Base-by-base conservation (phyloP, 306 rosid species). In the Fagus sylvatica region DNA sequence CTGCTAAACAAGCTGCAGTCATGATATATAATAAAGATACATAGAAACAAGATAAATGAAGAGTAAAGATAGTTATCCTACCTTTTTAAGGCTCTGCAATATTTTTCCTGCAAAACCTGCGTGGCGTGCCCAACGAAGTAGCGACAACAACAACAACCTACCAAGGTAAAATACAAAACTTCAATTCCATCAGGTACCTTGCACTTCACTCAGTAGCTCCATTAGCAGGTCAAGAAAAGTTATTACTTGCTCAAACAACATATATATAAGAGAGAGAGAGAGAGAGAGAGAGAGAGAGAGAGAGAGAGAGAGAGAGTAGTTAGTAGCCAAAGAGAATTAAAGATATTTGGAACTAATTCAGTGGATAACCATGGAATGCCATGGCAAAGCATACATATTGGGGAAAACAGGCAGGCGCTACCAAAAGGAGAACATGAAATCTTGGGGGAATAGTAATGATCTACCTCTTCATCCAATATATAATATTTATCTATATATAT, bases 91-190 rank as follows among this genome's bases (percentile, higher is more conserved):
- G 65, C 67, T 41, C 65, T 69, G 73, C 13, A 78, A 77, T 7
- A 59, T 17, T 22, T 69, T 66, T 66, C 72, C 83, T 74, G 83
- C 62, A 75, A 71, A 77, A 82, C 73, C 82, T 78, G 85, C 85
- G 77, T 70, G 66, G 84, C 76, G 79, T 81, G 81, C 81, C 81
- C 74, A 81, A 73, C 76, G 76, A 84, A 81, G 84, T 82, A 78
- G 86, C 74, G 86, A 87, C 88, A 76, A 81, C 81, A 87, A 69
- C 84, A 80, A 80, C 83, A 84, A 78, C 85, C 86, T 81, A 81
- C 83, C 81, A 79, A 34, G 40, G 59, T 53, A 70, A 46, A 65
- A 64, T 73, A 74, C 82, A 78, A 78, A 48, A 80, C 76, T 59
- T 75, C 82, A 30, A 80, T 66, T 61, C 62, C 67, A 75, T 80